Evolutionary conservation across 306 rosid genomes (phyloP).

Genomic region (Erythrophleum fordii): DNA sequence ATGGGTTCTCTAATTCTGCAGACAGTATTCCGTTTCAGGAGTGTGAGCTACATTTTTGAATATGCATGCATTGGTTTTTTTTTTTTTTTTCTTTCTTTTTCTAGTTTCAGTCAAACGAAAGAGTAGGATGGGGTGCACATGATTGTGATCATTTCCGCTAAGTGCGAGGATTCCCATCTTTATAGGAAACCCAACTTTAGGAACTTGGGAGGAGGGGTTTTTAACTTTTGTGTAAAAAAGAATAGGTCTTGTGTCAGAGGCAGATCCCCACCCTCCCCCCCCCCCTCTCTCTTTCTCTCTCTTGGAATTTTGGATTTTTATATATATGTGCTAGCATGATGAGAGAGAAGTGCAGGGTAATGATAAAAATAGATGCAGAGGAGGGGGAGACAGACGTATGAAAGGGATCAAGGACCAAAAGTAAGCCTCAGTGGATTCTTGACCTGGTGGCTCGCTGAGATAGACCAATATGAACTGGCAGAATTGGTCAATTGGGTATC

Average conservation of each 20-base stretch:
- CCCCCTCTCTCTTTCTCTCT: no score
- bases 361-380: no score
- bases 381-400: no score
- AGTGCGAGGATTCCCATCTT: conserved; percentile 41
- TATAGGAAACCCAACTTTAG: not conserved
- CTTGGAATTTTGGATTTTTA: no score
- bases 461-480: no score
- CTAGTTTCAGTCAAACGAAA: not conserved
- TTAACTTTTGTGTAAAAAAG: not conserved
- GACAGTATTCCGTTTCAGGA: conserved; percentile 59
- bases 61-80: conserved; percentile 10
- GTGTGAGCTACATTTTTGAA: conserved; percentile 43
- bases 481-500: no score
- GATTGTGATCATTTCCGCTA: conserved; percentile 31
- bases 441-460: no score
- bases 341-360: no score
- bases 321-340: no score
- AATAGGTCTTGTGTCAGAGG: not conserved
- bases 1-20: conserved; percentile 92
- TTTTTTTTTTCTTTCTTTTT: conserved; percentile 13
- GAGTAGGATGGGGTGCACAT: conserved; percentile 9
- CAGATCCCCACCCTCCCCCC: no score
- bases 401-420: no score
- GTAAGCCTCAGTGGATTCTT: no score
- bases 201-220: not conserved